Evolutionary conservation across 208 protist species (phyloP), one percentile per base, ranked within the genome.

Genomic region (Leishmania gerbilli): DNA sequence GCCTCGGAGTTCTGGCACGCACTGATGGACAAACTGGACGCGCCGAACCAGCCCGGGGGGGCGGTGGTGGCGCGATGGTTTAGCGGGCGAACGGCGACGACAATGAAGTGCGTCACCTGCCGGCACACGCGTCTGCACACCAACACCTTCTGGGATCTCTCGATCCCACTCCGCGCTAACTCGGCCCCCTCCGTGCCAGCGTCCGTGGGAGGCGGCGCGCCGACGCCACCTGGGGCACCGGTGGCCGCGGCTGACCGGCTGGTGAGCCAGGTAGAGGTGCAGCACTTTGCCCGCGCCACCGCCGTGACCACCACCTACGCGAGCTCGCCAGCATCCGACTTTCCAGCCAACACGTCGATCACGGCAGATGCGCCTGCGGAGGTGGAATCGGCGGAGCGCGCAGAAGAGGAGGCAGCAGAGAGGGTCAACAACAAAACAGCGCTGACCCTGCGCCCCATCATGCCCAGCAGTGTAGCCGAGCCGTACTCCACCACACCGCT

Each of bases 1-100:
- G 89, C 92, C 19, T 94, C 90, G n/a, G 92, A 93, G 85, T 93
- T 90, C 71, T 82, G 79, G 71, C 93, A 94, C 74, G 83, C 89
- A 40, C 62, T 96, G 69, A 76, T 96, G 42, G 89, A 92, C 62
- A 79, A 87, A 37, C 79, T 96, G n/a, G 90, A 96, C 76, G 75
- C 24, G 24, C 79, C 79, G 40, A 78, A 15, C 40, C 64, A 83
- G 37, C 78, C 85, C 60, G 76, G 67, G 24, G 77, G 72, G 15
- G 75, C 85, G 0, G 79, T 91, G 7, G 91, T 95, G 2, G 79
- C 80, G 27, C 71, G 60, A 11, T 95, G 89, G 88, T 94, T 95
- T 72, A 89, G 89, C 69, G 90, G 92, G 13, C 62, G 56, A 40
- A 84, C 86, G 37, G 75, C 84, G 19, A 91, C 90, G 37, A 58